Conservation (phyloP, 257 asterid genomes). For the Gynochthodes officinalis region DNA sequence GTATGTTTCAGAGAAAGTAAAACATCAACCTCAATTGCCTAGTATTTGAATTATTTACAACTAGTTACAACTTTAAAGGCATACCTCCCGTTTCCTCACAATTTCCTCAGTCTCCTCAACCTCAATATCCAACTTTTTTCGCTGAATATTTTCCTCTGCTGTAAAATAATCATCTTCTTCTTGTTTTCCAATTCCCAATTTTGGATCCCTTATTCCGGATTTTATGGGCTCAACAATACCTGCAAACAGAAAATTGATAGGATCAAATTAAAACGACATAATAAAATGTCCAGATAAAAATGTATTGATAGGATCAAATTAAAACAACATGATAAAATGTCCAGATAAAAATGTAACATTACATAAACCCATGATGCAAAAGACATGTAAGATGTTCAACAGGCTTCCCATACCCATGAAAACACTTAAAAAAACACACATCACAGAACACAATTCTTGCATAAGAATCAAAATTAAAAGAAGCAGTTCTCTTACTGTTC, state of each 20-base stretch:
- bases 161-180: constrained; percentile 96
- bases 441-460: neutral
- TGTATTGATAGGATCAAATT: neutral
- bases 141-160: constrained; percentile 97
- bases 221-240: constrained; percentile 95
- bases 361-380: neutral
- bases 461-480: neutral
- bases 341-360: neutral
- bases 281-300: neutral
- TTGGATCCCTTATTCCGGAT: constrained; percentile 90
- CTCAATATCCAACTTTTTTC: constrained; percentile 88
- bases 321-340: neutral
- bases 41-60: constrained; percentile 27
- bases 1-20: constrained; percentile 64
- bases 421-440: neutral
- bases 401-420: neutral
- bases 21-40: constrained; percentile 57
- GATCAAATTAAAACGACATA: neutral
- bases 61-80: constrained; percentile 30
- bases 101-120: constrained; percentile 92
- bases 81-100: constrained; percentile 95
- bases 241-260: constrained; percentile 21
- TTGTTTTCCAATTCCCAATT: constrained; percentile 94
- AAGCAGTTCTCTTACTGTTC: neutral
- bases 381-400: neutral